Evolutionary conservation across 257 asterid species (phyloP).

Genomic region (Primulina tabacum): DNA sequence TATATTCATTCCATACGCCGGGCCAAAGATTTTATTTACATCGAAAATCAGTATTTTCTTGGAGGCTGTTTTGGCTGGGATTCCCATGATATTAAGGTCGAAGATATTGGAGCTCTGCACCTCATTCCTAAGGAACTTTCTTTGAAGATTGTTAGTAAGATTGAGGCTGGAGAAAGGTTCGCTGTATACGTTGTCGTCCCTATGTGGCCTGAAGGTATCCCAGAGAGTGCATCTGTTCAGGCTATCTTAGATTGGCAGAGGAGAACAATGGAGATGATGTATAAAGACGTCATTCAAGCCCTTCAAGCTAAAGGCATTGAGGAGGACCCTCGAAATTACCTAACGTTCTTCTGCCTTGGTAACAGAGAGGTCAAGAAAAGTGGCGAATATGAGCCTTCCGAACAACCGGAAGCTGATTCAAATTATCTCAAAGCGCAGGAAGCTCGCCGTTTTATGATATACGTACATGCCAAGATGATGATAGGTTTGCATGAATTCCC

Average conservation of each 20-base stretch:
- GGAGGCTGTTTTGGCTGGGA: slow-evolving; percentile 79
- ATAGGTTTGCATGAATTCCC: slow-evolving; percentile 41
- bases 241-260: slow-evolving; percentile 94
- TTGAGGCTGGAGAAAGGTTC: slow-evolving; percentile 91
- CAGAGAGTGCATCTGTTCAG: slow-evolving; percentile 93
- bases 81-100: slow-evolving; percentile 63
- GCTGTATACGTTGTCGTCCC: slow-evolving; percentile 81
- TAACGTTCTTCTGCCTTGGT: slow-evolving; percentile 88
- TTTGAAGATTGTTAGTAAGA: slow-evolving; percentile 77
- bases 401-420: slow-evolving; percentile 75
- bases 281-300: slow-evolving; percentile 68
- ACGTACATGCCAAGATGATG: slow-evolving; percentile 96
- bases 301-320: slow-evolving; percentile 72
- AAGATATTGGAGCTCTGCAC: slow-evolving; percentile 83
- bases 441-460: slow-evolving; percentile 96
- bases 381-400: slow-evolving; percentile 88
- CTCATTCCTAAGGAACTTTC: slow-evolving; percentile 86
- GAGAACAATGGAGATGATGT: slow-evolving; percentile 96
- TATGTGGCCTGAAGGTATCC: slow-evolving; percentile 97
- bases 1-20: slow-evolving; percentile 89
- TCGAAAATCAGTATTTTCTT: slow-evolving; percentile 88
- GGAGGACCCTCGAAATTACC: slow-evolving; percentile 79
- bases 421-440: slow-evolving; percentile 83
- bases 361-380: slow-evolving; percentile 78
- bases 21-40: slow-evolving; percentile 77